Conservation (phyloP, 2,329 filamentous ascomycete species). For the Pezicula rhizophila region DNA sequence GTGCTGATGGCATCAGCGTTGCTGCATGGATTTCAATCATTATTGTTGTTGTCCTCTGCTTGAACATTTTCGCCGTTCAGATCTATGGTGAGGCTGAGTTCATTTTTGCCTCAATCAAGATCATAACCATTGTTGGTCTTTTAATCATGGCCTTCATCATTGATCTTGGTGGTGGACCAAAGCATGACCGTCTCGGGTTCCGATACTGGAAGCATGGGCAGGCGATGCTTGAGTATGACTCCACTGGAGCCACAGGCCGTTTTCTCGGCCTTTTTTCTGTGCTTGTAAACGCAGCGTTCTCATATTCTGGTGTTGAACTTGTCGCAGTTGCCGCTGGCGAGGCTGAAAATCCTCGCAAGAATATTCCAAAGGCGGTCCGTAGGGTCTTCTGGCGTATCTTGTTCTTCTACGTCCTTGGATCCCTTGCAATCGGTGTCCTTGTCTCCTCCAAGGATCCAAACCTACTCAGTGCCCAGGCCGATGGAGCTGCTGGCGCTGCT, state of each 20-base stretch:
- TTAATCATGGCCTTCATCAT: conserved; percentile 74
- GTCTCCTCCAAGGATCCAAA: conserved; percentile 63
- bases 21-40: conserved; percentile 37
- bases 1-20: conserved; percentile 22
- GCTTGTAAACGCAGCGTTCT: conserved; percentile 42
- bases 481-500: conserved; percentile 58
- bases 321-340: conserved; percentile 54
- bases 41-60: conserved; percentile 23
- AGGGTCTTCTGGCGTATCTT: conserved; percentile 74
- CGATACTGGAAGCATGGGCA: conserved; percentile 63
- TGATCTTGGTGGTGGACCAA: conserved; percentile 77
- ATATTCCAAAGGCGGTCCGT: conserved; percentile 70
- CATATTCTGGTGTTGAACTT: conserved; percentile 40
- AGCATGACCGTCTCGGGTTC: conserved; percentile 67
- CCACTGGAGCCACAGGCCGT: conserved; percentile 55
- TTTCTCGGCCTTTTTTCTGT: conserved; percentile 62
- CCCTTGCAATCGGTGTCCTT: conserved; percentile 65
- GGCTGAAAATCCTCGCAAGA: conserved; percentile 61
- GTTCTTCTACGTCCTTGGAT: conserved; percentile 68
- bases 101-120: conserved; percentile 50
- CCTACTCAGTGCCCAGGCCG: conserved; percentile 55
- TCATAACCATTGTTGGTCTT: conserved; percentile 56
- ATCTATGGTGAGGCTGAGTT: conserved; percentile 59
- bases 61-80: conserved; percentile 53
- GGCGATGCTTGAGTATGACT: conserved; percentile 60